A percentile compares a stretch with the other conserved stretches of the same genome.
These are phyloP conservation scores for Botrytis cinerea DNA, from an alignment of 2,329 filamentous ascomycete species.

Conservation along the genomic window DNA sequence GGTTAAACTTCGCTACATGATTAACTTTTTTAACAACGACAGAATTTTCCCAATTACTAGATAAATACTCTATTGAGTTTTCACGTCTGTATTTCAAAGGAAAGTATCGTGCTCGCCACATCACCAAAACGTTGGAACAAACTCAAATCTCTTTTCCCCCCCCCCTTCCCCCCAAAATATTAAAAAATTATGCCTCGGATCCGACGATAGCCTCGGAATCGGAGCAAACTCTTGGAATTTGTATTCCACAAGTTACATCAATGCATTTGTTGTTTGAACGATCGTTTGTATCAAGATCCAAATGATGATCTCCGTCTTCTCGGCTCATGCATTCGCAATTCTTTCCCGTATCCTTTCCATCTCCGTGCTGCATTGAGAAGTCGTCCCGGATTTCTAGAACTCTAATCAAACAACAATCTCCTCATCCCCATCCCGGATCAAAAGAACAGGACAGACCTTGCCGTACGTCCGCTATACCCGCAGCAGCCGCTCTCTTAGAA, in stretches of 20 bases:
- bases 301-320: conserved; percentile 18
- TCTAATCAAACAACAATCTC: conserved; percentile 18
- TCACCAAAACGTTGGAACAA: background rate
- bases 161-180: background rate
- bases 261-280: background rate
- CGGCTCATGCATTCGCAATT: background rate
- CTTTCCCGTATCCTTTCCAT: conserved; percentile 7
- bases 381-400: background rate
- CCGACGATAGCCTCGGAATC: background rate
- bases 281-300: conserved; percentile 8
- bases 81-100: background rate
- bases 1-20: conserved; percentile 10
- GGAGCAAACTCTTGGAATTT: background rate
- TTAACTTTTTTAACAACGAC: background rate
- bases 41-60: background rate
- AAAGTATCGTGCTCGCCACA: conserved; percentile 1
- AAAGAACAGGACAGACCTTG: background rate
- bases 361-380: conserved; percentile 13
- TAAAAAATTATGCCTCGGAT: background rate
- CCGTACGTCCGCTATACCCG: background rate
- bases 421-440: background rate
- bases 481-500: background rate
- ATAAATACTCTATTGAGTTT: conserved; percentile 1
- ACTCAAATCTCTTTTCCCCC: background rate
- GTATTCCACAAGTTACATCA: background rate